Evolutionary conservation across 495 filamentous ascomycete genomes (phyloP), one percentile per base, ranked within the genome.

Genomic region (Aspergillus bridgeri): DNA sequence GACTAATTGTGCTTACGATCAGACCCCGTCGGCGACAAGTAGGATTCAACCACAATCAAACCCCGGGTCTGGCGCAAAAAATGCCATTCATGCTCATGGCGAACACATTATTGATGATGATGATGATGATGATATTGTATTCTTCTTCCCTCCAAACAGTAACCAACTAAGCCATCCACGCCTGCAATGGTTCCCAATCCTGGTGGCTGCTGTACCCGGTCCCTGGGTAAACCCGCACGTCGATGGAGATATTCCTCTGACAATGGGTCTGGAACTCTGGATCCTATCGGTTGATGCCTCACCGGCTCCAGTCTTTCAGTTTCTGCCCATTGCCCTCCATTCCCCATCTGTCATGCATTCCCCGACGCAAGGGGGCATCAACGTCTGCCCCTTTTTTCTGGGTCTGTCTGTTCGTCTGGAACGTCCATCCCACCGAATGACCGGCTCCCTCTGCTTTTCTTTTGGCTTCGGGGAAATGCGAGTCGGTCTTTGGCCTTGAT

Each of bases 271-370:
- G 33, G 33, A 38, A 15, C 33, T 38, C 33, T 15, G 33, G 33
- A 38, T 38, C 33, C 33, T 38, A 38, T 38, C 7, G 33, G 9
- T 38, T 38, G 33, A 38, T 38, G 33, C 33, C 33, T 38, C 33
- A 38, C 33, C 33, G 29, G 11, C 11, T 48, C 42, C 53, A 11
- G 45, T 45, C 27, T 27, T 11, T 25, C 46, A 38, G 42, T 20
- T 45, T 38, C 47, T 48, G 15, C 47, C 24, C 21, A 48, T 48
- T 47, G 45, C 38, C 58, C 44, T 38, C 52, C 47, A 38, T 51
- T 53, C 53, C 44, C 42, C 59, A 61, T 54, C 54, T 57, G 59
- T 56, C 54, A 61, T 61, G 59, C 59, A 61, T 61, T 61, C 59
- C 51, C 43, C 44, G 54, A 61, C 45, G 59, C 59, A 61, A 61